Conservation (phyloP, 108 stramenopile species). For the Conticribra weissflogii region DNA sequence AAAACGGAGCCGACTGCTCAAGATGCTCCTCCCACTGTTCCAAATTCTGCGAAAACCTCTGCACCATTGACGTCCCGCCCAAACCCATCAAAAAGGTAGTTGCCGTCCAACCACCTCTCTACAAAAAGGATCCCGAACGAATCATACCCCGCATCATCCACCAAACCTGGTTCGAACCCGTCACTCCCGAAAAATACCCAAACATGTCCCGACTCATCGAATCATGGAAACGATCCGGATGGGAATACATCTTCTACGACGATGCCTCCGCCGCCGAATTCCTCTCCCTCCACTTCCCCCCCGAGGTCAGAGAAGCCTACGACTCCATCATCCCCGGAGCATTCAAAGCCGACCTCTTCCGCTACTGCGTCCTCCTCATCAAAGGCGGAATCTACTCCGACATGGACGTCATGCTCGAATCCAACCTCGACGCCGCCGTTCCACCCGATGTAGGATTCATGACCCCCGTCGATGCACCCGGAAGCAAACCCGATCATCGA, state of each 20-base stretch:
- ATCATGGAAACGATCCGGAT: slow-evolving; percentile 63
- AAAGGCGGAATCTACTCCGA: slow-evolving; percentile 72
- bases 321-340: slow-evolving; percentile 54
- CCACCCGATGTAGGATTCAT: slow-evolving; percentile 66
- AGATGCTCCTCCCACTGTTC: slow-evolving; percentile 55
- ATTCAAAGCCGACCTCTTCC: slow-evolving; percentile 74
- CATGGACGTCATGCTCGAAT: slow-evolving; percentile 70
- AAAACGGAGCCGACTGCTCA: slow-evolving; percentile 63
- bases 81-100: slow-evolving; percentile 69
- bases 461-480: slow-evolving; percentile 60
- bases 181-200: slow-evolving; percentile 66
- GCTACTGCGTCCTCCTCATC: slow-evolving; percentile 71
- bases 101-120: slow-evolving; percentile 32
- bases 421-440: slow-evolving; percentile 59
- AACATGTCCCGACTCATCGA: slow-evolving; percentile 68
- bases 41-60: slow-evolving; percentile 76
- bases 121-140: slow-evolving; percentile 46
- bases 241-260: slow-evolving; percentile 69
- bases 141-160: slow-evolving; percentile 66
- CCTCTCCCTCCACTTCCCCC: slow-evolving; percentile 61
- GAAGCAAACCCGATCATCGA: slow-evolving; percentile 42
- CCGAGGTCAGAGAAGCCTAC: slow-evolving; percentile 66
- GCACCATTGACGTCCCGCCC: slow-evolving; percentile 53
- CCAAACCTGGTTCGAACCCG: slow-evolving; percentile 76
- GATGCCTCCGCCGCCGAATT: slow-evolving; percentile 59